phyloP scores from a whole-genome alignment of 2,329 filamentous ascomycete species.

The Fusarium irregulare region DNA sequence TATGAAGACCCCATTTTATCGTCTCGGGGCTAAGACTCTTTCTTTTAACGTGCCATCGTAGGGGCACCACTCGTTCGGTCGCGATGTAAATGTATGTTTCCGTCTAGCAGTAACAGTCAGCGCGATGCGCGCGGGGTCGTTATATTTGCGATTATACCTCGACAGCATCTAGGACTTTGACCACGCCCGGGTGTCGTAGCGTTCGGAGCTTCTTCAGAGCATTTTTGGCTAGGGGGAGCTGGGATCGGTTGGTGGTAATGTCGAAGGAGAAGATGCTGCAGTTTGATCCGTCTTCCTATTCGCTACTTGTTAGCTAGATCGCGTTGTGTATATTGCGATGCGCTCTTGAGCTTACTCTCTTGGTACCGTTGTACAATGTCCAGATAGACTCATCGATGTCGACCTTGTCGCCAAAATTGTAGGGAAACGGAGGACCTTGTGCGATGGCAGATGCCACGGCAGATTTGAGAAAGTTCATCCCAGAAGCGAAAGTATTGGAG shows the following conservation, averaged over 20 bases:
- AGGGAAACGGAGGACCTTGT: constrained; percentile 92
- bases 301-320: not conserved
- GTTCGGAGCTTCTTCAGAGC: constrained; percentile 94
- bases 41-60: constrained; percentile 90
- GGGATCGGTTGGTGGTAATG: constrained; percentile 80
- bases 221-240: constrained; percentile 89
- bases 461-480: constrained; percentile 98
- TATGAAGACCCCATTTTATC: constrained; percentile 94
- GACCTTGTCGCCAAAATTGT: constrained; percentile 90
- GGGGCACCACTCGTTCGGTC: constrained; percentile 86
- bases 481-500: not conserved
- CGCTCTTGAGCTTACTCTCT: constrained; percentile 69
- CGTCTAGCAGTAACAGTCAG: constrained; percentile 67
- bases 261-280: constrained; percentile 99
- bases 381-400: constrained; percentile 95
- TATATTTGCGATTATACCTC: constrained; percentile 69
- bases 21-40: constrained; percentile 92
- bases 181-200: constrained; percentile 90
- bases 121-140: not conserved
- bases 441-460: constrained; percentile 97
- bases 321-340: not conserved
- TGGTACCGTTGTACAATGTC: constrained; percentile 95
- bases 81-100: constrained; percentile 97
- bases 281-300: constrained; percentile 88
- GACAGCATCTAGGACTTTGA: constrained; percentile 93